Evolutionary conservation across 257 asterid species (phyloP).

Genomic region (Solanum paucissectum): DNA sequence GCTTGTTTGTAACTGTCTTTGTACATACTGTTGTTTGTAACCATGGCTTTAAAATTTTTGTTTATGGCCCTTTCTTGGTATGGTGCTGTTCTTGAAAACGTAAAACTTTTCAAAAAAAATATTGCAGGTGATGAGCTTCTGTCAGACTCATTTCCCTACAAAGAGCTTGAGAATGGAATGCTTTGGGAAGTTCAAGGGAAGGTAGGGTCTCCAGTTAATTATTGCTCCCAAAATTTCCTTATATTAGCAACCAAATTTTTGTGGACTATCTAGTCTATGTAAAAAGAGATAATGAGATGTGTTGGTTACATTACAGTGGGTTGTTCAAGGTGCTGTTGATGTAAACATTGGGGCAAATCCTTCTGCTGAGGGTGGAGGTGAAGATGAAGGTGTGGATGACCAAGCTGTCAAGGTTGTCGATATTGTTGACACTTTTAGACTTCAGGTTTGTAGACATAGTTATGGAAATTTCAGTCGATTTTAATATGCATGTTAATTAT

Average conservation of each 20-base stretch:
- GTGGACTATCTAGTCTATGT: not conserved
- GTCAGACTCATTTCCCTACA: slow-evolving; percentile 85
- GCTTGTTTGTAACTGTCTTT: not conserved
- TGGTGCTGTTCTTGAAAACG: not conserved
- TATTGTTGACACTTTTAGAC: slow-evolving; percentile 89
- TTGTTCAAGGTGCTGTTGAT: slow-evolving; percentile 47
- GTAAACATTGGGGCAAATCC: slow-evolving; percentile 93
- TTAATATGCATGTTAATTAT: not conserved
- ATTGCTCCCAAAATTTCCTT: not conserved
- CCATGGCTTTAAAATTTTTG: not conserved
- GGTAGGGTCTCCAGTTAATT: slow-evolving; percentile 24
- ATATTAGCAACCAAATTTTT: not conserved
- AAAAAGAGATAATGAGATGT: not conserved
- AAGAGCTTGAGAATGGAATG: slow-evolving; percentile 52
- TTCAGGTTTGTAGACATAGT: slow-evolving; percentile 34
- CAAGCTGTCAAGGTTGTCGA: slow-evolving; percentile 58
- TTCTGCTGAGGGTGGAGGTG: slow-evolving; percentile 73
- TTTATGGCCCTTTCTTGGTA: not conserved
- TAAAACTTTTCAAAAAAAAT: not conserved
- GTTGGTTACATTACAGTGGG: slow-evolving; percentile 50
- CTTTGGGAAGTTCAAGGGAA: slow-evolving; percentile 92
- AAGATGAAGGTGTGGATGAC: slow-evolving; percentile 82
- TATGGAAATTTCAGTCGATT: not conserved
- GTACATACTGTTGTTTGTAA: not conserved
- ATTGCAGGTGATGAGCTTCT: slow-evolving; percentile 82